phyloP scores from a whole-genome alignment of 2,329 filamentous ascomycete genomes.

The Eutypella sp. region DNA sequence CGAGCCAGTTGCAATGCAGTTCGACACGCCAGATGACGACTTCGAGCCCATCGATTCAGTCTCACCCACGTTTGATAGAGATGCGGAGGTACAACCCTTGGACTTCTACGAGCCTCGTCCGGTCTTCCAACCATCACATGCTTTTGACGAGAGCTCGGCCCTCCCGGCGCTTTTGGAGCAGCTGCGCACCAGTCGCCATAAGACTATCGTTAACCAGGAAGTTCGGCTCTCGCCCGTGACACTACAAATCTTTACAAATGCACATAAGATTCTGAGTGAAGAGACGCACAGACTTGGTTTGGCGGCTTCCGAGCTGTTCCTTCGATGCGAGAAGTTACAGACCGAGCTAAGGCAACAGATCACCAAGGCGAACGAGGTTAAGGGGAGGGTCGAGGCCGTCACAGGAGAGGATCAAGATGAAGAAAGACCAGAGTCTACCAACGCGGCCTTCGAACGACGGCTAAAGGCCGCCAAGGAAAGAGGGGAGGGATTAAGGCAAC shows the following conservation, averaged over 20 bases:
- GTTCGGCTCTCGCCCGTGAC: conserved; percentile 66
- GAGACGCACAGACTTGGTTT: conserved; percentile 65
- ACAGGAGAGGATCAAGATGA: conserved; percentile 53
- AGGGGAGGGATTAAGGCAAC: conserved; percentile 41
- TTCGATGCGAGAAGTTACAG: conserved; percentile 63
- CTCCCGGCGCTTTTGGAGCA: conserved; percentile 52
- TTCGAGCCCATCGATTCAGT: conserved; percentile 38
- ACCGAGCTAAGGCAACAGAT: conserved; percentile 65
- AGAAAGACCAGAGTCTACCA: conserved; percentile 46
- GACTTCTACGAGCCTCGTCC: conserved; percentile 60
- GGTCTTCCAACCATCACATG: conserved; percentile 58
- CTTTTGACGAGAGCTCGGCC: conserved; percentile 52
- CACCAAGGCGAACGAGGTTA: conserved; percentile 59
- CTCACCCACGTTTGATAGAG: conserved; percentile 38
- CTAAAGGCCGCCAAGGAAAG: conserved; percentile 41
- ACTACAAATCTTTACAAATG: conserved; percentile 65
- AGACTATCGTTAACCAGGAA: conserved; percentile 59
- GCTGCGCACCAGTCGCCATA: conserved; percentile 55
- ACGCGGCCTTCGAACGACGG: conserved; percentile 53
- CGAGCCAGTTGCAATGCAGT: conserved; percentile 53
- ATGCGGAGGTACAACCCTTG: conserved; percentile 40
- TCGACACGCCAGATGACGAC: conserved; percentile 53
- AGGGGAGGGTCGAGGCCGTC: conserved; percentile 61
- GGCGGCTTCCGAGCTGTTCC: conserved; percentile 69
- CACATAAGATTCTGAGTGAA: conserved; percentile 64